These are phyloP conservation scores for Fusarium sp. DNA, from an alignment of 2,329 filamentous ascomycete genomes.

Conservation along the genomic window DNA sequence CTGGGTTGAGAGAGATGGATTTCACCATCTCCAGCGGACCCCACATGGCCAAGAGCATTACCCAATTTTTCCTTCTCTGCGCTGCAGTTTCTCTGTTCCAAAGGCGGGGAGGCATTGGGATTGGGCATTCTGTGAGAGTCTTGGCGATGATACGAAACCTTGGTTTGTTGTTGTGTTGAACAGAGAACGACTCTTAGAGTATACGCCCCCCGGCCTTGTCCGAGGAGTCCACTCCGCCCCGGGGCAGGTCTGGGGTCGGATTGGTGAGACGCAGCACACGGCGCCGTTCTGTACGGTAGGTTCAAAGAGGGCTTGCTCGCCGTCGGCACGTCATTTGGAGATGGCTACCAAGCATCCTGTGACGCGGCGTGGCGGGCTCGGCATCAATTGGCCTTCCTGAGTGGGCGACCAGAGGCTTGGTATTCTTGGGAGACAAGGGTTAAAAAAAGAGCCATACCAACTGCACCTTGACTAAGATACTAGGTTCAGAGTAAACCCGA, in stretches of 20 bases:
- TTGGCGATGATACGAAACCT: constrained; percentile 40
- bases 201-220: constrained; percentile 28
- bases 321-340: constrained; percentile 39
- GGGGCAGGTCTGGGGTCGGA: not conserved
- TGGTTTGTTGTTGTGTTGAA: constrained; percentile 36
- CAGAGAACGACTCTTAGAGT: not conserved
- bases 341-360: constrained; percentile 24
- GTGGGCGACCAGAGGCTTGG: constrained; percentile 34
- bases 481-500: constrained; percentile 16
- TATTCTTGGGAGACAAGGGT: constrained; percentile 36
- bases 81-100: constrained; percentile 27
- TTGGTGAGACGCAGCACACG: constrained; percentile 8
- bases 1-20: constrained; percentile 15
- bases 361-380: constrained; percentile 44
- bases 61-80: constrained; percentile 43
- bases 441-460: constrained; percentile 6
- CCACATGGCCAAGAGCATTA: constrained; percentile 39
- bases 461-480: constrained; percentile 4
- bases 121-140: constrained; percentile 12
- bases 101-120: constrained; percentile 38
- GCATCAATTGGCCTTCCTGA: constrained; percentile 35
- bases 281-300: constrained; percentile 32
- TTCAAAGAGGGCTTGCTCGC: not conserved
- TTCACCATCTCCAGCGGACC: not conserved
- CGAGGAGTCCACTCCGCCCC: constrained; percentile 15